A percentile compares a stretch with the other conserved stretches of the same genome.
These are phyloP conservation scores for Exutisphaerella laricina DNA, from an alignment of 2,329 filamentous ascomycete genomes.

Conservation along the genomic window DNA sequence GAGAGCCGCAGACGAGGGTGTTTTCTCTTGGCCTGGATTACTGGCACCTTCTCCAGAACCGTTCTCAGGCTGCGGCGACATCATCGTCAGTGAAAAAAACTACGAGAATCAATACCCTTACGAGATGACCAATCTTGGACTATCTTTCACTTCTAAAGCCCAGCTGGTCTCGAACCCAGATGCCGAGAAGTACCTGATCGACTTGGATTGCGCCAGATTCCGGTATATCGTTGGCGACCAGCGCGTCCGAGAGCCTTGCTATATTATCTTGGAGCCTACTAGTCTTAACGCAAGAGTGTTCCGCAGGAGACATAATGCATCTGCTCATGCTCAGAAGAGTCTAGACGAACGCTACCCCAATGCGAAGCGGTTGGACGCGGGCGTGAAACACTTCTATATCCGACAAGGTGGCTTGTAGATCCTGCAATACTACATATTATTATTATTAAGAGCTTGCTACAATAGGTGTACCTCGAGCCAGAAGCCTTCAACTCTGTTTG, in stretches of 20 bases:
- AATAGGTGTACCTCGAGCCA: no score
- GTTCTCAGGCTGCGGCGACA: conserved; percentile 7
- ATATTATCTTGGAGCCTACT: conserved; percentile 8
- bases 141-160: conserved; percentile 3
- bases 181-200: conserved; percentile 8
- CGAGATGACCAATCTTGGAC: conserved; percentile 11
- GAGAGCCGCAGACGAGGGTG: neutral
- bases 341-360: conserved; percentile 8
- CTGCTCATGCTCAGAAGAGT: neutral
- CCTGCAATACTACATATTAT: no score
- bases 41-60: conserved; percentile 9
- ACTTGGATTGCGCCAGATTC: conserved; percentile 10
- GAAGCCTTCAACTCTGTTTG: no score
- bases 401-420: conserved; percentile 8
- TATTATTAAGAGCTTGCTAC: no score
- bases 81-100: conserved; percentile 5
- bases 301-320: conserved; percentile 4
- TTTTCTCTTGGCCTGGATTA: conserved; percentile 8
- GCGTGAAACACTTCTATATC: conserved; percentile 9
- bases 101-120: conserved; percentile 9
- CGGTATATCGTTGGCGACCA: neutral
- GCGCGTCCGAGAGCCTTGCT: conserved; percentile 2
- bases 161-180: conserved; percentile 1
- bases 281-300: conserved; percentile 2
- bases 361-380: conserved; percentile 1